Evolutionary conservation across 2,329 filamentous ascomycete species (phyloP).

Genomic region (Colletotrichum scovillei): DNA sequence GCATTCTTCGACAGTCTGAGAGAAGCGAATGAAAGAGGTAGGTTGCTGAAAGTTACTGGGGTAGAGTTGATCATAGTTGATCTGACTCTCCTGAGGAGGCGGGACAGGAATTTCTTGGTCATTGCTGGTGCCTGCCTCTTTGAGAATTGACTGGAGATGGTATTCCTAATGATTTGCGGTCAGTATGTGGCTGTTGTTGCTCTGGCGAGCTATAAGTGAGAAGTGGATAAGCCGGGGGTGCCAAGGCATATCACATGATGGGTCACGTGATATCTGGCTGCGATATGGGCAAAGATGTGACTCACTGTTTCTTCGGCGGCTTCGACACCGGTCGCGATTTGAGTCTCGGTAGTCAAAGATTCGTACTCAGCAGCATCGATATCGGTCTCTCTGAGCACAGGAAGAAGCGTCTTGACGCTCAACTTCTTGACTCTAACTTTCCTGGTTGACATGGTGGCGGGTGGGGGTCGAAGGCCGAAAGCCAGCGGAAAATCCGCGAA

Average conservation of each 20-base stretch:
- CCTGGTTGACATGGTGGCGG: slow-evolving; percentile 69
- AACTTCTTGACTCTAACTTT: slow-evolving; percentile 90
- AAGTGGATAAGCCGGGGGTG: slow-evolving; percentile 31
- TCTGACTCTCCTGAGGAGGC: slow-evolving; percentile 70
- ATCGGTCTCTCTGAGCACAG: slow-evolving; percentile 89
- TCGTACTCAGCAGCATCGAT: slow-evolving; percentile 90
- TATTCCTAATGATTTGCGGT: slow-evolving; percentile 75
- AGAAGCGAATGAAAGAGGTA: slow-evolving; percentile 95
- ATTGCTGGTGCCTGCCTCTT: slow-evolving; percentile 64
- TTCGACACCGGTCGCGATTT: slow-evolving; percentile 97
- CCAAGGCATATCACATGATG: slow-evolving; percentile 53
- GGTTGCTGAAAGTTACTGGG: slow-evolving; percentile 83
- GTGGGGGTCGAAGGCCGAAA: slow-evolving; percentile 51
- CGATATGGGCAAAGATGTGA: slow-evolving; percentile 48
- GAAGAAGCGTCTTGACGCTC: slow-evolving; percentile 88
- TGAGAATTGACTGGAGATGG: slow-evolving; percentile 87
- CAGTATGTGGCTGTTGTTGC: slow-evolving; percentile 39
- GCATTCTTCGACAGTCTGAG: slow-evolving; percentile 96
- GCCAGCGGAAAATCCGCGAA: slow-evolving; percentile 68
- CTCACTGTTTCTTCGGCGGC: slow-evolving; percentile 97
- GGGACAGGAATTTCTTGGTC: slow-evolving; percentile 74
- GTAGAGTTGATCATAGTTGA: slow-evolving; percentile 93
- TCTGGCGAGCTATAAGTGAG: neutral
- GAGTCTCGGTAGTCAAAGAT: slow-evolving; percentile 81
- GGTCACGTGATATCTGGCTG: slow-evolving; percentile 60